Evolutionary conservation across 257 asterid genomes (phyloP).

Genomic region (Striga asiatica): DNA sequence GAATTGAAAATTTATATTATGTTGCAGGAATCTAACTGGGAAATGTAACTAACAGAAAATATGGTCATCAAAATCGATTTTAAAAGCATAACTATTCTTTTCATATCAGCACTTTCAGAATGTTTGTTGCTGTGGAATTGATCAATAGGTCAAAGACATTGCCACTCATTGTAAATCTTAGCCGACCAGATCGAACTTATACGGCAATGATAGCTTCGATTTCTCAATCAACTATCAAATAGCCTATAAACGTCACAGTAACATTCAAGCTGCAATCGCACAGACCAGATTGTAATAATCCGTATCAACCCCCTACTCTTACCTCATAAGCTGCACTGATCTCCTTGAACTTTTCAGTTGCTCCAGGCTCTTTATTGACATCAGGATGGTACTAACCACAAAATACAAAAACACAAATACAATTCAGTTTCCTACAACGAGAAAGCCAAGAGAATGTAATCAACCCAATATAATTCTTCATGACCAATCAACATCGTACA

Average conservation of each 20-base stretch:
- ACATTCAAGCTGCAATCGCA: constrained; percentile 1
- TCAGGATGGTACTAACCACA: constrained; percentile 78
- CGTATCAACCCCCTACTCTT: constrained; percentile 19
- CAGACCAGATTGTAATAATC: neutral
- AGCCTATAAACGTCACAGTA: neutral
- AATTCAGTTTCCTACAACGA: neutral
- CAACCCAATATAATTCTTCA: neutral
- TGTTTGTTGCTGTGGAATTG: too few species aligned
- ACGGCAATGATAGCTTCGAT: too few species aligned
- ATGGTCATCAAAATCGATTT: too few species aligned
- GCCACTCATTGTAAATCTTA: too few species aligned
- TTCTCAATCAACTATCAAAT: neutral
- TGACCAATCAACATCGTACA: neutral
- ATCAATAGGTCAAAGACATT: too few species aligned
- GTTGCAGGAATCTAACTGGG: neutral
- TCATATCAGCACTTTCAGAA: too few species aligned
- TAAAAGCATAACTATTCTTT: too few species aligned
- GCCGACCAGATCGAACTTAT: too few species aligned
- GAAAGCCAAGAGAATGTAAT: neutral
- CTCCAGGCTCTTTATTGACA: constrained; percentile 93
- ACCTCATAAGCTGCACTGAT: constrained; percentile 99
- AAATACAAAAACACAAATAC: constrained; percentile 12
- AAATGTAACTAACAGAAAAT: neutral
- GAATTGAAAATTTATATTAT: neutral
- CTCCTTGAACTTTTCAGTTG: constrained; percentile 93